A percentile compares a stretch with the other conserved stretches of the same genome.
phyloP scores from a whole-genome alignment of 495 filamentous ascomycete species.

The Daldinia vernicosa region DNA sequence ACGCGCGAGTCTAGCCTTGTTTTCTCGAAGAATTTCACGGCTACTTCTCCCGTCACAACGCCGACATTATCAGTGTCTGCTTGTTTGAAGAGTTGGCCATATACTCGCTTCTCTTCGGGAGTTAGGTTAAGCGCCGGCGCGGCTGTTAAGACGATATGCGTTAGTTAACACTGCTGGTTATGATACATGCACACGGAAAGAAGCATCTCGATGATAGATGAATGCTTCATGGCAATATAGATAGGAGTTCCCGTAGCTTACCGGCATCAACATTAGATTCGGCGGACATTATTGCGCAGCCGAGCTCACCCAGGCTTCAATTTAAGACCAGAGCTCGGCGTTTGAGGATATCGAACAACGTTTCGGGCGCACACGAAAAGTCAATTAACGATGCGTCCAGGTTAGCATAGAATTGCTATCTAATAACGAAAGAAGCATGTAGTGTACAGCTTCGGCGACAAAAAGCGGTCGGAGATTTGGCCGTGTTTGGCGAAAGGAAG shows the following conservation, averaged over 20 bases:
- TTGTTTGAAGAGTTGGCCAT: conserved; percentile 86
- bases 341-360: conserved; percentile 16
- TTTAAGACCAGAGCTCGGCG: conserved; percentile 42
- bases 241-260: conserved; percentile 33
- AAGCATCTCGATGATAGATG: conserved; percentile 6
- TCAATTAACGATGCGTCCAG: conserved; percentile 32
- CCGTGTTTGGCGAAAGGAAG: conserved; percentile 24
- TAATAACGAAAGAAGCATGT: conserved; percentile 11
- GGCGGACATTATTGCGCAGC: conserved; percentile 47
- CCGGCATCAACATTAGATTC: conserved; percentile 46
- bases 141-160: conserved; percentile 47
- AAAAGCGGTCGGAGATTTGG: conserved; percentile 12
- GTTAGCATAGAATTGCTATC: not conserved
- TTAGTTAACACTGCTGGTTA: conserved; percentile 12
- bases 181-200: not conserved
- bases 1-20: conserved; percentile 84
- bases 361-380: conserved; percentile 27
- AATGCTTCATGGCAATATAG: not conserved
- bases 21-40: conserved; percentile 98
- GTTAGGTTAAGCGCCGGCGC: conserved; percentile 84
- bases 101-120: conserved; percentile 90
- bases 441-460: conserved; percentile 28
- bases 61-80: conserved; percentile 89
- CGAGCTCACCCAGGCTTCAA: conserved; percentile 38
- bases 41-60: conserved; percentile 95